Conservation (phyloP, 2,329 filamentous ascomycete species). For the Pochonia chlamydosporia region DNA sequence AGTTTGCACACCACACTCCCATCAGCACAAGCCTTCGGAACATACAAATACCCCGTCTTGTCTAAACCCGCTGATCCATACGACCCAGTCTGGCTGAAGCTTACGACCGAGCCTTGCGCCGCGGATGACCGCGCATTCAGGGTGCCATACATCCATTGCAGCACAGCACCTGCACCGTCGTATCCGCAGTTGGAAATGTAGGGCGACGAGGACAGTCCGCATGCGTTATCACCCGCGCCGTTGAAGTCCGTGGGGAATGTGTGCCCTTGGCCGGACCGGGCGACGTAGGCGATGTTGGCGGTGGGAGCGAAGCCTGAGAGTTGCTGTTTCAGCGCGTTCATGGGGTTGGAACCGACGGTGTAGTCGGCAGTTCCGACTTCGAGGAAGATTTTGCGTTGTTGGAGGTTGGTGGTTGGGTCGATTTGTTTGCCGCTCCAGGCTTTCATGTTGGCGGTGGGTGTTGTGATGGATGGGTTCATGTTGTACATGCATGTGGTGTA, state of each 20-base stretch:
- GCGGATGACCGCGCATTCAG: conserved; percentile 3
- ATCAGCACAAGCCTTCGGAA: conserved; percentile 4
- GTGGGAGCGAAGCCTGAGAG: conserved; percentile 4
- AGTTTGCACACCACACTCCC: conserved; percentile 7
- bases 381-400: conserved; percentile 13
- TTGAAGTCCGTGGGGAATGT: conserved; percentile 12
- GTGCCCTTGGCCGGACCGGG: conserved; percentile 5
- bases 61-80: conserved; percentile 7
- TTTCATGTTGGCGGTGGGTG: conserved; percentile 7
- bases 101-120: neutral
- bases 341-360: conserved; percentile 12
- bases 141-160: conserved; percentile 10
- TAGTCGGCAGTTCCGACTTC: conserved; percentile 17
- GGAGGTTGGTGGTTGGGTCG: conserved; percentile 6
- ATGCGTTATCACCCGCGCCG: conserved; percentile 7
- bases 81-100: conserved; percentile 7
- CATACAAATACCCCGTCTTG: conserved; percentile 2
- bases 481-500: conserved; percentile 11
- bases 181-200: conserved; percentile 11
- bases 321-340: conserved; percentile 7
- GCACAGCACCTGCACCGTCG: conserved; percentile 9
- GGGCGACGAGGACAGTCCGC: conserved; percentile 2
- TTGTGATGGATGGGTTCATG: conserved; percentile 1
- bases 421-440: conserved; percentile 11
- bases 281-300: conserved; percentile 3